phyloP scores from a whole-genome alignment of 108 stramenopile species.

The Asterionellopsis glacialis region DNA sequence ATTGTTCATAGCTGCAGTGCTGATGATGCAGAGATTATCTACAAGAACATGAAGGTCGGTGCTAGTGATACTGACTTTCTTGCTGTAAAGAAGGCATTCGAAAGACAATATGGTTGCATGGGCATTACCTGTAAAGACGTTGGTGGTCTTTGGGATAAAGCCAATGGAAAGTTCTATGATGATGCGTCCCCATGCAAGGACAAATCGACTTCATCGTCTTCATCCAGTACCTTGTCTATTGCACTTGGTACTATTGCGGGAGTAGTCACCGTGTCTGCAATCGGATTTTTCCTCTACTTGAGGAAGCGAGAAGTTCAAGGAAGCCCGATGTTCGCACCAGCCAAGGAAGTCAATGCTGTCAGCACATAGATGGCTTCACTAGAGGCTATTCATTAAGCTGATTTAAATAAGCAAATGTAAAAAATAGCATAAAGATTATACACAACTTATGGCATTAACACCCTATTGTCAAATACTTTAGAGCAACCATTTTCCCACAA shows the following conservation, averaged over 20 bases:
- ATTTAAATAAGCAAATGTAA: no score
- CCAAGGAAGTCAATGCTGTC: no score
- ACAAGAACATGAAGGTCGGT: constrained; percentile 39
- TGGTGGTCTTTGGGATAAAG: constrained; percentile 35
- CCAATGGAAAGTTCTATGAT: constrained; percentile 14
- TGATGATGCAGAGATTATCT: constrained; percentile 39
- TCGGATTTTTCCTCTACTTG: background rate
- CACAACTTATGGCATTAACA: no score
- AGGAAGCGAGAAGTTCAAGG: no score
- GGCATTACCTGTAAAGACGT: constrained; percentile 47
- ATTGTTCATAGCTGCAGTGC: constrained; percentile 32
- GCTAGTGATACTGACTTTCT: constrained; percentile 9
- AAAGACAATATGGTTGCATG: constrained; percentile 36
- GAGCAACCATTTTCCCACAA: no score
- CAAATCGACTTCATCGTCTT: no score
- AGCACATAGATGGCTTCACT: no score
- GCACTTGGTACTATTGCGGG: background rate
- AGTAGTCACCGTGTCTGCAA: background rate
- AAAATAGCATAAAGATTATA: no score
- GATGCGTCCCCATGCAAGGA: constrained; percentile 32
- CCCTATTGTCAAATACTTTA: no score
- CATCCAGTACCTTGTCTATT: background rate
- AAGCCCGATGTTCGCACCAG: no score
- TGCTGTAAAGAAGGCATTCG: constrained; percentile 47
- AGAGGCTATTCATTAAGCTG: no score